Conservation (phyloP, 805 yeast genomes). For the Lachancea waltii region DNA sequence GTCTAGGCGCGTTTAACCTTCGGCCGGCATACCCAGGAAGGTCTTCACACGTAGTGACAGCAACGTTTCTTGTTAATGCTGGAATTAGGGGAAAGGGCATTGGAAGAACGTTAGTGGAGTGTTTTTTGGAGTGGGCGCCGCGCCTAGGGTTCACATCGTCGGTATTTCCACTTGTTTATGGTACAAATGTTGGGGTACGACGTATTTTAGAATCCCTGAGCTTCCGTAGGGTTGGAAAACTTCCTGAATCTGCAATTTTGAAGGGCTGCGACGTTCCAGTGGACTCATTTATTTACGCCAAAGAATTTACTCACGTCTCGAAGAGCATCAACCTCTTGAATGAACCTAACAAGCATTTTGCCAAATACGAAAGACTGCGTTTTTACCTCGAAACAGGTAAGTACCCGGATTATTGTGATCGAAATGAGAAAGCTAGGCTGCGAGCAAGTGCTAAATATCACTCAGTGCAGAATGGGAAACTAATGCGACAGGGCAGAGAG, state of each 20-base stretch:
- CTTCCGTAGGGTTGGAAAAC: conserved; percentile 71
- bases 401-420: conserved; percentile 76
- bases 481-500: conserved; percentile 71
- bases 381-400: conserved; percentile 75
- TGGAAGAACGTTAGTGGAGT: conserved; percentile 77
- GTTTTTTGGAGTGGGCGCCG: conserved; percentile 88
- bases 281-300: conserved; percentile 80
- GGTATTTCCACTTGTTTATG: conserved; percentile 80
- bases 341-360: conserved; percentile 26
- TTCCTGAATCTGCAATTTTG: conserved; percentile 82
- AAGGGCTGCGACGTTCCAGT: conserved; percentile 81
- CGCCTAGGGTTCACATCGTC: conserved; percentile 79
- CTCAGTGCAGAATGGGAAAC: conserved; percentile 59
- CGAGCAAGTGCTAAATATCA: conserved; percentile 72
- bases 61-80: conserved; percentile 81
- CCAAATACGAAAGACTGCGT: conserved; percentile 68
- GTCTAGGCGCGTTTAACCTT: conserved; percentile 80
- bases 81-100: conserved; percentile 90
- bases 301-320: conserved; percentile 54
- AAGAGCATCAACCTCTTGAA: conserved; percentile 27
- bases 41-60: conserved; percentile 88
- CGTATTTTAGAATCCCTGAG: conserved; percentile 68
- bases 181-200: conserved; percentile 78
- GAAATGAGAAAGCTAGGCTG: conserved; percentile 83
- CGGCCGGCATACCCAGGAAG: conserved; percentile 91